Evolutionary conservation across 2,329 filamentous ascomycete species (phyloP), one percentile per base, ranked within the genome.

Genomic region (Diaporthe velutina): DNA sequence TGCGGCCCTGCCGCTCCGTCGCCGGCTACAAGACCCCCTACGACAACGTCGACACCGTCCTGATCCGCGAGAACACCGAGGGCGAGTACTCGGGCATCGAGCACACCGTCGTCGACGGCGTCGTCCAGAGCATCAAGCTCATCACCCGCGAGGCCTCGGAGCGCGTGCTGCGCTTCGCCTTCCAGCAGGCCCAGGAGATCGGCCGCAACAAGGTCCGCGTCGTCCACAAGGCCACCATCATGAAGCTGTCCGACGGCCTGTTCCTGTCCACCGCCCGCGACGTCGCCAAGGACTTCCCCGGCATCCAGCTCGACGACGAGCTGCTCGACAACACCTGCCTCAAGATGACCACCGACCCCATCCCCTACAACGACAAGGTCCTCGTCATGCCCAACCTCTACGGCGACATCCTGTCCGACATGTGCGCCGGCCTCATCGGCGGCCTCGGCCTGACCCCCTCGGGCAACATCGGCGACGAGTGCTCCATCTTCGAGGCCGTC

Each of bases 181-280:
- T 99, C 93, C 96, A 99, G 89, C 95, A 99, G 85, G 97, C 97
- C 80, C 91, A 97, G 86, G 92, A 95, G 80, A 94, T 98, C 83
- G 95, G 96, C 87, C 94, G 95, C 90, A 96, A 92, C 84, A 98
- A 98, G 94, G 96, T 98, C 82, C 95, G 96, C 83, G 96, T 95
- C 76, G 96, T 98, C 78, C 97, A 99, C 94, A 99, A 99, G 92
- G 97, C 97, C 85, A 98, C 97, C 83, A 99, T 99, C 89, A 99
- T 99, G 97, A 99, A 99, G 93, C 98, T 98, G 95, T 96, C 94
- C 84, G 97, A 99, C 85, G 97, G 97, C 88, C 94, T 99, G 77
- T 99, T 99, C 93, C 91, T 99, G 80, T 94, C 91, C 86, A 95
- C 94, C 77, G 97, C 93, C 80, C 89, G 92, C 80, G 91, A 97